phyloP scores from a whole-genome alignment of 2,329 filamentous ascomycete genomes.

The Fusarium xyrophilum region DNA sequence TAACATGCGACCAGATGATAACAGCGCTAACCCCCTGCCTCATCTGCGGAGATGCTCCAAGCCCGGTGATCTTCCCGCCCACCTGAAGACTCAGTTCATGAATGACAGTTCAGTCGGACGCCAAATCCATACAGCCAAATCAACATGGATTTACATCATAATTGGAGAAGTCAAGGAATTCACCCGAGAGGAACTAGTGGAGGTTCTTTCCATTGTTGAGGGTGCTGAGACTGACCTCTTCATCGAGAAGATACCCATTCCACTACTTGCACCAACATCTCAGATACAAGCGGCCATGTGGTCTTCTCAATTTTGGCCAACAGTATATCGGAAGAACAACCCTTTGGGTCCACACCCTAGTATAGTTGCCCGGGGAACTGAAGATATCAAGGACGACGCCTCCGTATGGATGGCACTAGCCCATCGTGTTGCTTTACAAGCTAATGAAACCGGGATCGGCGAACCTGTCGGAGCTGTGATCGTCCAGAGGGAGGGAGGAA shows the following conservation, averaged over 20 bases:
- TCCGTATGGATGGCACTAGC: slow-evolving; percentile 73
- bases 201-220: slow-evolving; percentile 56
- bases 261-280: slow-evolving; percentile 76
- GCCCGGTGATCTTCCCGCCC: slow-evolving; percentile 69
- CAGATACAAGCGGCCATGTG: slow-evolving; percentile 76
- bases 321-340: slow-evolving; percentile 85
- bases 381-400: slow-evolving; percentile 70
- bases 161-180: slow-evolving; percentile 61
- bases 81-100: slow-evolving; percentile 68
- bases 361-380: slow-evolving; percentile 72
- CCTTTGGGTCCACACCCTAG: slow-evolving; percentile 84
- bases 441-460: slow-evolving; percentile 65
- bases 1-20: slow-evolving; percentile 62
- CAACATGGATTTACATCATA: slow-evolving; percentile 66
- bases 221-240: slow-evolving; percentile 61
- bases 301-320: slow-evolving; percentile 82
- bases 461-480: slow-evolving; percentile 78
- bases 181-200: slow-evolving; percentile 59
- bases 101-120: slow-evolving; percentile 62
- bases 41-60: slow-evolving; percentile 81
- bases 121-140: slow-evolving; percentile 65
- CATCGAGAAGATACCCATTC: slow-evolving; percentile 71
- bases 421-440: slow-evolving; percentile 66
- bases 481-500: slow-evolving; percentile 66
- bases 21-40: slow-evolving; percentile 67